Conservation (phyloP, 1,284 basidiomycete genomes). For the Pyrrhoderma lamaoense region DNA sequence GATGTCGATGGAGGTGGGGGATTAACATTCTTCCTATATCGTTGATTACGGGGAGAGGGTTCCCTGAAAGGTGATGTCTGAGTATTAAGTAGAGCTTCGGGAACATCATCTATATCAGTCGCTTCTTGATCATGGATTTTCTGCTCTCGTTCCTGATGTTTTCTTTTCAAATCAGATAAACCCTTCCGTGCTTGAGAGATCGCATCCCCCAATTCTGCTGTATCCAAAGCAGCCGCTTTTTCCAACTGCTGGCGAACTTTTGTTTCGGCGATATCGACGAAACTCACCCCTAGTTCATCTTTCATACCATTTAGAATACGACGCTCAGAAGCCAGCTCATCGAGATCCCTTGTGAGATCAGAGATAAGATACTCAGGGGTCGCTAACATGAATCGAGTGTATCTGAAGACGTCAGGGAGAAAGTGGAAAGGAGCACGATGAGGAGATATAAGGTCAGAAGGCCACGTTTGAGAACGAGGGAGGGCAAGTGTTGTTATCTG, state of each 20-base stretch:
- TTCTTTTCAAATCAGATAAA: slow-evolving; percentile 47
- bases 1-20: slow-evolving; percentile 75
- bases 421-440: slow-evolving; percentile 94
- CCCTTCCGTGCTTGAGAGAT: slow-evolving; percentile 58
- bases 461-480: slow-evolving; percentile 89
- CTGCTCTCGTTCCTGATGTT: slow-evolving; percentile 23
- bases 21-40: slow-evolving; percentile 68
- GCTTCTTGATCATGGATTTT: slow-evolving; percentile 21
- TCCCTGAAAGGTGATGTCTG: slow-evolving; percentile 22
- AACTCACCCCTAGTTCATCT: slow-evolving; percentile 73
- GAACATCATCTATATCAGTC: slow-evolving; percentile 24
- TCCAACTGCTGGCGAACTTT: slow-evolving; percentile 74
- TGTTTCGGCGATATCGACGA: slow-evolving; percentile 72
- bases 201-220: slow-evolving; percentile 44
- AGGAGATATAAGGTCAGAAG: slow-evolving; percentile 83
- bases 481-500: slow-evolving; percentile 94
- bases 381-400: slow-evolving; percentile 94
- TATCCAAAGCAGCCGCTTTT: slow-evolving; percentile 70
- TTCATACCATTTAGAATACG: slow-evolving; percentile 53
- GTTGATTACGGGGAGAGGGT: slow-evolving; percentile 33
- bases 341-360: slow-evolving; percentile 70
- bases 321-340: slow-evolving; percentile 65
- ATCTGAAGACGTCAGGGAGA: slow-evolving; percentile 84
- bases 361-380: slow-evolving; percentile 77
- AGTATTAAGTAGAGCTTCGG: slow-evolving; percentile 47